These are phyloP conservation scores for Centella asiatica DNA, from an alignment of 129 eudicot species.

Conservation along the genomic window DNA sequence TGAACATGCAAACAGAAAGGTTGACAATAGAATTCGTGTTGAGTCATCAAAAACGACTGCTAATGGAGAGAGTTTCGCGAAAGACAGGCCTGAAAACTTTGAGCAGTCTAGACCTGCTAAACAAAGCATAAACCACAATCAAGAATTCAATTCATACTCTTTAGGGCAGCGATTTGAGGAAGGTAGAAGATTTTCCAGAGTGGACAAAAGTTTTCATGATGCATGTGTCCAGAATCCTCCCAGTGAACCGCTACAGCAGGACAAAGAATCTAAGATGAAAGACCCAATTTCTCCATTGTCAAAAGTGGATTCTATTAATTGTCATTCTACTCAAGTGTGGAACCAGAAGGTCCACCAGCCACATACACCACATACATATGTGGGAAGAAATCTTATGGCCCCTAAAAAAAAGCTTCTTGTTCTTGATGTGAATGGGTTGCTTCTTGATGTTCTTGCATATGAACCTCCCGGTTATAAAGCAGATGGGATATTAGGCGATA, in stretches of 20 bases:
- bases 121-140: neutral
- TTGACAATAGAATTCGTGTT: conserved; percentile 1
- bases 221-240: neutral
- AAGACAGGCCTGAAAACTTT: neutral
- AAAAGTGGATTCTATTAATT: conserved; percentile 6
- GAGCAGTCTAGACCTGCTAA: conserved; percentile 9
- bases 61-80: conserved; percentile 7
- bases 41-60: conserved; percentile 14
- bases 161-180: neutral
- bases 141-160: neutral
- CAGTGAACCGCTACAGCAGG: neutral
- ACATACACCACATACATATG: neutral
- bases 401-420: conserved; percentile 70
- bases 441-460: conserved; percentile 53
- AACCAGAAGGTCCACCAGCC: conserved; percentile 1
- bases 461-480: conserved; percentile 30
- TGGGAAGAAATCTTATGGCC: conserved; percentile 13
- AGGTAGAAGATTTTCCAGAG: neutral
- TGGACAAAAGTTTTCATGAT: neutral
- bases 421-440: conserved; percentile 82
- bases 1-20: conserved; percentile 18
- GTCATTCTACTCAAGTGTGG: conserved; percentile 8
- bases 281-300: conserved; percentile 6
- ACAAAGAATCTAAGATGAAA: conserved; percentile 14
- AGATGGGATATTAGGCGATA: conserved; percentile 37